Base-by-base conservation (phyloP, 148 eudicot species). In the Vaccinium macrocarpon region DNA sequence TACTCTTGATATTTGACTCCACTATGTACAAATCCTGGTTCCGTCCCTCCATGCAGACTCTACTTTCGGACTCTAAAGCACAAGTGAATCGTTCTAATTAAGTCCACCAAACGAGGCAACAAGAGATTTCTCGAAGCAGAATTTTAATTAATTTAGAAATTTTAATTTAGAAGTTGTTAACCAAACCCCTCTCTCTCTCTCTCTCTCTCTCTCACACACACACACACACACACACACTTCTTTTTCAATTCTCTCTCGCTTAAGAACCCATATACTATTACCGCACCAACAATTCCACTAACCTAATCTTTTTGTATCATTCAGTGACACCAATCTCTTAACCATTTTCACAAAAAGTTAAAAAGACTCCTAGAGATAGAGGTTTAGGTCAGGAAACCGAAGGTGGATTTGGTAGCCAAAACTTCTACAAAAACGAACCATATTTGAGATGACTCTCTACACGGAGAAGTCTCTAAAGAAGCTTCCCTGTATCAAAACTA, bases 361-460 rank as follows among this genome's bases (percentile, higher is more conserved):
- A 25, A 25, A 12, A 32, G 21, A 14, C 48, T 29, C 29, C 32
- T 27, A 25, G 35, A 71, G 53, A 75, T 38, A 51, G 78, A 79
- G 86, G 88, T 76, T 88, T 88, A 84, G 87, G 81, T 84, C 16
- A 25, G 51, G 18, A 29, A 15, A 4, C 29, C 38, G 85, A 53
- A 81, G 62, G 85, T 88, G 91, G 88, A 89, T 89, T 90, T 85
- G 94, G 91, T 90, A 78, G 85, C 90, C 88, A 76, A 68, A 84
- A 83, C 64, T 56, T 77, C 11, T 19, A 71, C 23, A 76, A 56
- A 55, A 56, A 49, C 64, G 9, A 13, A 81, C 77, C 86, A 79
- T 72, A 86, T 84, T 23, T 38, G 51, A 38, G 66, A 50, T 7
- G 53, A 42, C 48, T 50, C 48, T 49, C 52, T 77, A 83, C 85